These are phyloP conservation scores for Talaromyces nanjingensis DNA, from an alignment of 495 filamentous ascomycete species.

Conservation along the genomic window DNA sequence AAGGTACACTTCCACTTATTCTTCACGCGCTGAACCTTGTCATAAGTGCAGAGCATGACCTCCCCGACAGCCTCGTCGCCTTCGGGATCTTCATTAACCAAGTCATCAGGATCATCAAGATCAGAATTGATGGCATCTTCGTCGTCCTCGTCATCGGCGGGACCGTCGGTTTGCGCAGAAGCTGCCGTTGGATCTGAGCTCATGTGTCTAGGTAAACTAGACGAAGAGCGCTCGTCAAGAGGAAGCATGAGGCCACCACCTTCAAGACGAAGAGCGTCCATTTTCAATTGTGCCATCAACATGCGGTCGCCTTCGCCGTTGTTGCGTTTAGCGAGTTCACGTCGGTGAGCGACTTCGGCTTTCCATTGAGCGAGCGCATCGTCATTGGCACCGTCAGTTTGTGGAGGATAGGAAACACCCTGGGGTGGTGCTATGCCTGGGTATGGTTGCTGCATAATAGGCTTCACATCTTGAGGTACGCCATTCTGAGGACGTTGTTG, in stretches of 20 bases:
- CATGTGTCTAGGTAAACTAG: neutral
- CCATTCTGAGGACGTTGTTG: conserved; percentile 41
- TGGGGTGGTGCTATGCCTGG: conserved; percentile 36
- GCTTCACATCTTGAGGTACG: conserved; percentile 38
- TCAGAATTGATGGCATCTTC: conserved; percentile 99
- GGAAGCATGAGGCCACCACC: conserved; percentile 79
- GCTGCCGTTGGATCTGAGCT: conserved; percentile 16
- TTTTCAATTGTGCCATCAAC: conserved; percentile 35
- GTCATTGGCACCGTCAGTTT: conserved; percentile 68
- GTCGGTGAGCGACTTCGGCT: conserved; percentile 46
- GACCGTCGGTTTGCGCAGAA: conserved; percentile 59
- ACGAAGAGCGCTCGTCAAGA: conserved; percentile 25
- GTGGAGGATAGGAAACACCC: conserved; percentile 35
- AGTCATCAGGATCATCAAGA: conserved; percentile 89
- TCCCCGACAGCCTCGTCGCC: conserved; percentile 75
- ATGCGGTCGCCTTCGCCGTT: conserved; percentile 51
- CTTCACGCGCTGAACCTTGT: conserved; percentile 98
- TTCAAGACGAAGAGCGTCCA: conserved; percentile 63
- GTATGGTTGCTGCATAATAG: conserved; percentile 31
- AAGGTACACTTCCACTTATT: conserved; percentile 99
- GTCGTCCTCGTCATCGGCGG: conserved; percentile 53
- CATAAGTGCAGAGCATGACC: conserved; percentile 97
- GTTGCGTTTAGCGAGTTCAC: conserved; percentile 53
- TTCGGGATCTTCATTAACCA: conserved; percentile 63
- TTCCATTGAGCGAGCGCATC: conserved; percentile 48